Conservation (phyloP, 2,329 filamentous ascomycete genomes). For the Fusarium sulawesiense region DNA sequence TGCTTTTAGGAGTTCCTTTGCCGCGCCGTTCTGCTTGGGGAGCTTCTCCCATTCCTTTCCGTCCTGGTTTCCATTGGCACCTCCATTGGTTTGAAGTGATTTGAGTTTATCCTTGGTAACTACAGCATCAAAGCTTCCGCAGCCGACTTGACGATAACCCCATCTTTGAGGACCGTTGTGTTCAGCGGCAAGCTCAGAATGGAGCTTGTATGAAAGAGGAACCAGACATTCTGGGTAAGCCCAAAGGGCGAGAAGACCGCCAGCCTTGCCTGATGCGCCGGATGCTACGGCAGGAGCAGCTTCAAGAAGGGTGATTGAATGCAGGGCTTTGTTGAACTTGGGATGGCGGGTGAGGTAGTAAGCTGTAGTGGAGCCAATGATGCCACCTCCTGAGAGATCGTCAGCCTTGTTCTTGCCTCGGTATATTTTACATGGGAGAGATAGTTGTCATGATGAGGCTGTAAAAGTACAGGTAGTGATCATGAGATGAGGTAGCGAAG, state of each 20-base stretch:
- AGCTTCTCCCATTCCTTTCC: conserved; percentile 69
- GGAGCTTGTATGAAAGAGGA: conserved; percentile 84
- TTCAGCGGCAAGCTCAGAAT: conserved; percentile 84
- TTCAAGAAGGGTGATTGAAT: conserved; percentile 88
- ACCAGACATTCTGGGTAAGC: conserved; percentile 89
- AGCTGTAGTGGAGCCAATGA: conserved; percentile 91
- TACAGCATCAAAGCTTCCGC: conserved; percentile 68
- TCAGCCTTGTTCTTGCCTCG: conserved; percentile 26
- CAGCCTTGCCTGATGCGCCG: conserved; percentile 95
- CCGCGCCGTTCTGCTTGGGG: conserved; percentile 67
- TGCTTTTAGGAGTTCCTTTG: conserved; percentile 60
- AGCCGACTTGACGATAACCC: conserved; percentile 86
- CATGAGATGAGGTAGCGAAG: background rate
- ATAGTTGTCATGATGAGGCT: conserved; percentile 8
- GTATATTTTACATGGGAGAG: background rate
- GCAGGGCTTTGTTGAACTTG: conserved; percentile 77
- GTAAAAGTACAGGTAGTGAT: background rate
- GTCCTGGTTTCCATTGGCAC: conserved; percentile 16
- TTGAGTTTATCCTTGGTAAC: conserved; percentile 52
- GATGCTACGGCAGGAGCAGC: conserved; percentile 83
- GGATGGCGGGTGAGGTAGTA: conserved; percentile 92
- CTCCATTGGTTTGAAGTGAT: conserved; percentile 43
- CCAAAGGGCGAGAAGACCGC: conserved; percentile 90
- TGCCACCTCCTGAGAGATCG: conserved; percentile 76
- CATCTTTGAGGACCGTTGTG: conserved; percentile 82